phyloP scores from a whole-genome alignment of 257 asterid species.

The Ilex aquifolium region DNA sequence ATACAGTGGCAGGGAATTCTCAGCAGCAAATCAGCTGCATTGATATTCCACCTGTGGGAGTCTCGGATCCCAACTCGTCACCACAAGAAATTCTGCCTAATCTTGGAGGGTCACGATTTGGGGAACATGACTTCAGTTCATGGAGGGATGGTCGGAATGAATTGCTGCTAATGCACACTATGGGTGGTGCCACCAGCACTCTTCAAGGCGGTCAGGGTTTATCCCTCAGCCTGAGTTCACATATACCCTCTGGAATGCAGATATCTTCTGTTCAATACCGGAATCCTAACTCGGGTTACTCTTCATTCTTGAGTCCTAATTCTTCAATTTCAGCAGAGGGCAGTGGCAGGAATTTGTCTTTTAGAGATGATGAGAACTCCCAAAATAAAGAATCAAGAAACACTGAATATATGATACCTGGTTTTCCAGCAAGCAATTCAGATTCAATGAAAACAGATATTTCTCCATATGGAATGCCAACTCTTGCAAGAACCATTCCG shows the following conservation, averaged over 20 bases:
- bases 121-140: constrained; percentile 33
- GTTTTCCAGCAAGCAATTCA: constrained; percentile 19
- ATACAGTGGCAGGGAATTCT: constrained; percentile 31
- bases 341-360: constrained; percentile 28
- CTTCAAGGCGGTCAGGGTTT: constrained; percentile 57
- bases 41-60: constrained; percentile 26
- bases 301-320: constrained; percentile 31
- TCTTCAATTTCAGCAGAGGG: constrained; percentile 27
- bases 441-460: constrained; percentile 27
- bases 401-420: constrained; percentile 29
- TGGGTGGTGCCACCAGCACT: constrained; percentile 26
- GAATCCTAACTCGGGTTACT: constrained; percentile 31
- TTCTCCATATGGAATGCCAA: constrained; percentile 36
- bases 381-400: constrained; percentile 36
- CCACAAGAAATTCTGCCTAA: constrained; percentile 39
- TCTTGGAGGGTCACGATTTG: constrained; percentile 38
- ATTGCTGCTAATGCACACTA: constrained; percentile 33
- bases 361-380: constrained; percentile 35
- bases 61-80: constrained; percentile 36
- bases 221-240: constrained; percentile 73
- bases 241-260: constrained; percentile 41
- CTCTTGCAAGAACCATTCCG: constrained; percentile 40
- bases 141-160: constrained; percentile 47
- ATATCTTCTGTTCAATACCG: constrained; percentile 36
- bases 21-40: constrained; percentile 28